Evolutionary conservation across 768 basidiomycete genomes (phyloP).

Genomic region (Collybia sordida): DNA sequence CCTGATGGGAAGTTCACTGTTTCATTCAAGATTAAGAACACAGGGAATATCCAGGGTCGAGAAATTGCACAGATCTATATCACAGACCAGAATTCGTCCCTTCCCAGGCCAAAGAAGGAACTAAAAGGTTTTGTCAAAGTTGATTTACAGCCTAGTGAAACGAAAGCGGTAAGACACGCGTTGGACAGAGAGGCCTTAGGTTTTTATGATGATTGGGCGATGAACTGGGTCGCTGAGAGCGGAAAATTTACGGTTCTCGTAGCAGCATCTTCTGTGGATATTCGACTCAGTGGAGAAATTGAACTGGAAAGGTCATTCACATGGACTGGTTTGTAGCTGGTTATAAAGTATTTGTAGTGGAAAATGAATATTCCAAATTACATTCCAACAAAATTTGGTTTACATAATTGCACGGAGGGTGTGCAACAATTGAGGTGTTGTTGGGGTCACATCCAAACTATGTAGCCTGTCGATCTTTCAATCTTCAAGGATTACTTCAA

Average conservation of each 20-base stretch:
- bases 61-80: slow-evolving; percentile 52
- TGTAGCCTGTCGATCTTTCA: too few species aligned
- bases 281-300: slow-evolving; percentile 33
- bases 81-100: slow-evolving; percentile 36
- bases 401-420: too few species aligned
- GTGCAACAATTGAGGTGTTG: not conserved
- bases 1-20: slow-evolving; percentile 34
- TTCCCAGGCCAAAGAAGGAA: slow-evolving; percentile 45
- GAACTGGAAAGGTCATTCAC: slow-evolving; percentile 32
- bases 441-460: not conserved
- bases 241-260: slow-evolving; percentile 47
- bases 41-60: slow-evolving; percentile 39
- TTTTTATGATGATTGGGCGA: slow-evolving; percentile 45
- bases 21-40: slow-evolving; percentile 46
- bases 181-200: slow-evolving; percentile 49
- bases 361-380: too few species aligned
- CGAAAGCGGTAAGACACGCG: slow-evolving; percentile 31
- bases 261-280: slow-evolving; percentile 43
- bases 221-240: slow-evolving; percentile 46
- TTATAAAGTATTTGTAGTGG: too few species aligned
- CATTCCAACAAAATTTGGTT: too few species aligned
- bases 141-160: slow-evolving; percentile 41
- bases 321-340: slow-evolving; percentile 40
- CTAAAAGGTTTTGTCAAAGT: slow-evolving; percentile 51
- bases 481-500: slow-evolving; percentile 54